Evolutionary conservation across 257 asterid species (phyloP), one percentile per base, ranked within the genome.

Genomic region (Hygrophila difformis): DNA sequence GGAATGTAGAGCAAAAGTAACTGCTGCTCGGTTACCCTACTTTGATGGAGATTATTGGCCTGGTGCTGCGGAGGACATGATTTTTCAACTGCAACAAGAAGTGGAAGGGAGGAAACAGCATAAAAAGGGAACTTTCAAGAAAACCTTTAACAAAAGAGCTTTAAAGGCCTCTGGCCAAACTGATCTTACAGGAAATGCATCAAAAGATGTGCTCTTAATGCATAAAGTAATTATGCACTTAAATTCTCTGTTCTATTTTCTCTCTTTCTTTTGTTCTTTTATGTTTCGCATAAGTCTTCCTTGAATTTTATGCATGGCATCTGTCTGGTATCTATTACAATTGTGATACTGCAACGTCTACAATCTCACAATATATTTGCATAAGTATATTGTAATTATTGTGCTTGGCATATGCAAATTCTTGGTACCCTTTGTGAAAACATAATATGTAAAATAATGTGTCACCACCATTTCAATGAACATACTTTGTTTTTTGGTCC

Each of bases 31-130:
- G 44, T 68, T 91, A 63, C 99, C 99, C 35, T 91, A 91, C 66
- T 91, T 91, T 45, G 99, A 91, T 64, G 99, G 99, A 49, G 99
- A 91, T 62, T 87, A 91, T 64, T 91, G 99, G 96, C 97, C 99
- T 59, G 97, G 99, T 55, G 97, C 97, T 58, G 99, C 96, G 2
- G 99, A 91, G 69, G 99, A 91, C 70, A 86, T 83, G 76, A 81
- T 91, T 55, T 61, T 47, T 65, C 93, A 80, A 65, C 72, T 86
- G 53, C 94, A 82, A 66, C 93, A 86, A 71, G 94, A 86, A 57
- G 95, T 86, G 61, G 97, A 85, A 61, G 97, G 93, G 53, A 77
- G 78, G 56, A 85, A 82, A 47, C 92, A 66, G 53, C 71, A 70
- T 56, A 85, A 85, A 67, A 91, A 82, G 84, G 93, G 94, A 57